Evolutionary conservation across 2,329 filamentous ascomycete species (phyloP), one percentile per base, ranked within the genome.

Genomic region (Penicillium psychrosexuale): DNA sequence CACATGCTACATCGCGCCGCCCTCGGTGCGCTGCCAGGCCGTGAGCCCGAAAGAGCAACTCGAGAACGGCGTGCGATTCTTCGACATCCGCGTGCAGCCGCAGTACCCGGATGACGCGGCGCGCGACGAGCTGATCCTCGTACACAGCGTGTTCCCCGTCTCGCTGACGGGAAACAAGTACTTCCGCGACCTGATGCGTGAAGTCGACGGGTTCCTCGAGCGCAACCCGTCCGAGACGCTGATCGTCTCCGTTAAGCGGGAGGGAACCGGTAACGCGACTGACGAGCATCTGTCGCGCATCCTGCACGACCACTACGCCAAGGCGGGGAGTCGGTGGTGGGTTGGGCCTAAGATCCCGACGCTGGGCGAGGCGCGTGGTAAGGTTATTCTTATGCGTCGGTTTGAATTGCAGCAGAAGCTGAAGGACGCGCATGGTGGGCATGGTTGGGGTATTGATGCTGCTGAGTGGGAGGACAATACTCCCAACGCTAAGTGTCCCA

Each of bases 1-100:
- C 7, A 95, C 92, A 9, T 88, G 84, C 75, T 82, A 95, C 78
- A 82, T 84, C 46, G 92, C 94, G 12, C 82, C 97, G 5, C 94
- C 94, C 1, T 96, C 91, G 1, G 94, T 97, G 36, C 88, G 94
- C 37, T 97, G 94, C 74, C 94, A 99, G 76, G 87, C 89, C 33
- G 90, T 92, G 17, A 80, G 84, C 57, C 81, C 95, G 5, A 79
- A 80, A 46, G 84, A 87, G 50, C 94, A 99, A 74, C 84, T 99
- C 28, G 80, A 86, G 53, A 93, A 96, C 70, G 94, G 94, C 28
- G 88, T 97, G 43, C 90, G 94, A 48, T 97, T 97, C 79, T 86
- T 99, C 62, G 94, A 99, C 71, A 84, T 99, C 59, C 86, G 94
- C 48, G 88, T 97, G 1, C 86, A 89, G 64, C 84, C 85, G 1